Evolutionary conservation across 2,329 filamentous ascomycete species (phyloP), one percentile per base, ranked within the genome.

Genomic region (Neofusicoccum ribis): DNA sequence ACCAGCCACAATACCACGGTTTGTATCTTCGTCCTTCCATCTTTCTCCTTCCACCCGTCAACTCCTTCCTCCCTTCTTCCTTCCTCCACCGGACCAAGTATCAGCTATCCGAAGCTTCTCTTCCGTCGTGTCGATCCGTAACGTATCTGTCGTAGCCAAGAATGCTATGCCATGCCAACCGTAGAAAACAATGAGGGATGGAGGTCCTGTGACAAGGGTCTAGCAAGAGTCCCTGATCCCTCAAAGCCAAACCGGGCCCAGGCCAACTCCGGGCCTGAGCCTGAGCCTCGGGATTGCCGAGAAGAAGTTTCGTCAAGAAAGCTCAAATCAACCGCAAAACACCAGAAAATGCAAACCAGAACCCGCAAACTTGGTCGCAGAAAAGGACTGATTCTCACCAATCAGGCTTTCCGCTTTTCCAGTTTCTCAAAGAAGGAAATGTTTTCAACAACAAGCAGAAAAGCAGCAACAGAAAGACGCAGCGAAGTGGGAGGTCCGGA

Each of bases 121-220:
- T 47, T 60, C 56, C 56, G 41, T 60, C 56, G 56, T 47, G 31
- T 47, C 17, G 50, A 36, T 60, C 56, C 56, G 56, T 60, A 60
- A 60, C 43, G 43, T 47, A 37, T 47, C 56, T 27, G 27, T 60
- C 56, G 56, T 60, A 60, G 56, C 56, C 56, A 60, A 60, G 56
- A 59, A 60, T 60, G 43, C 56, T 34, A 60, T 60, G 56, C 56
- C 56, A 60, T 47, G 56, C 56, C 43, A 60, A 44, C 31, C 31
- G 43, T 37, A 20, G 15, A 31, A 60, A 14, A 23, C 43, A 9
- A 12, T 46, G 56, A 60, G 41, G 20, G 41, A 17, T 9, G 43
- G 46, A 27, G 36, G n/a, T n/a, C 31, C 17, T 37, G 15, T 31
- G n/a, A 43, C 14, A 2, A 5, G 14, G 3, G 6, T 59, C 11